Conservation (phyloP, 2,329 filamentous ascomycete genomes). For the Ophiostoma angusticollis region DNA sequence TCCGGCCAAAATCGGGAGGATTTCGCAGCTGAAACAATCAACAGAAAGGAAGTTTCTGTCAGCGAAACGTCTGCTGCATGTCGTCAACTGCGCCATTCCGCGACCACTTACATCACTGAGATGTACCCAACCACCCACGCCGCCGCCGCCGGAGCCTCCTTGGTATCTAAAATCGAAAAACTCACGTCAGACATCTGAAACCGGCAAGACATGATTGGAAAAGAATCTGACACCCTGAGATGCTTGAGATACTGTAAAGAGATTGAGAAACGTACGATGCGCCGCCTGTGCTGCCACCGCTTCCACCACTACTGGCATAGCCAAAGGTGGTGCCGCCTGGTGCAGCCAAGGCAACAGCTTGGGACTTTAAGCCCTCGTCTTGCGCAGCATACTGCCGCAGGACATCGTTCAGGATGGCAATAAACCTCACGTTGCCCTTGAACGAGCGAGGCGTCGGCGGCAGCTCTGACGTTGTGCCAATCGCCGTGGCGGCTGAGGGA, state of each 20-base stretch:
- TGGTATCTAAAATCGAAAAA: slow-evolving; percentile 30
- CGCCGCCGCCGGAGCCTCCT: slow-evolving; percentile 47
- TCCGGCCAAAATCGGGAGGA: slow-evolving; percentile 53
- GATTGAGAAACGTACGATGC: slow-evolving; percentile 10
- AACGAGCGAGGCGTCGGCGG: slow-evolving; percentile 51
- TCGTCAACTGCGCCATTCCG: neutral
- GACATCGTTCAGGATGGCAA: slow-evolving; percentile 23
- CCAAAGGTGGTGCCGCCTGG: slow-evolving; percentile 41
- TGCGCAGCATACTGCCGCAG: slow-evolving; percentile 21
- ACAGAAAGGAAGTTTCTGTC: too few species aligned
- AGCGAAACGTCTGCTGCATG: too few species aligned
- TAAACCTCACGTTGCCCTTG: slow-evolving; percentile 44
- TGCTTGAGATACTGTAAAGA: too few species aligned
- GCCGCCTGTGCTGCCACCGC: slow-evolving; percentile 34
- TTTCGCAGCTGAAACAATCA: slow-evolving; percentile 39
- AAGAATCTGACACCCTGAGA: too few species aligned
- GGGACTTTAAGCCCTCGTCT: slow-evolving; percentile 21
- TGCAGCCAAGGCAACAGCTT: slow-evolving; percentile 48
- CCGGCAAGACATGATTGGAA: too few species aligned
- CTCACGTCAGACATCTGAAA: too few species aligned
- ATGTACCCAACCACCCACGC: slow-evolving; percentile 50
- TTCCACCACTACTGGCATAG: slow-evolving; percentile 33
- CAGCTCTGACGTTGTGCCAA: slow-evolving; percentile 45
- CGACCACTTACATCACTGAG: slow-evolving; percentile 38
- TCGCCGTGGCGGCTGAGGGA: slow-evolving; percentile 39